Evolutionary conservation across 805 yeast species (phyloP), one percentile per base, ranked within the genome.

Genomic region (Diddensiella transvaalensis): DNA sequence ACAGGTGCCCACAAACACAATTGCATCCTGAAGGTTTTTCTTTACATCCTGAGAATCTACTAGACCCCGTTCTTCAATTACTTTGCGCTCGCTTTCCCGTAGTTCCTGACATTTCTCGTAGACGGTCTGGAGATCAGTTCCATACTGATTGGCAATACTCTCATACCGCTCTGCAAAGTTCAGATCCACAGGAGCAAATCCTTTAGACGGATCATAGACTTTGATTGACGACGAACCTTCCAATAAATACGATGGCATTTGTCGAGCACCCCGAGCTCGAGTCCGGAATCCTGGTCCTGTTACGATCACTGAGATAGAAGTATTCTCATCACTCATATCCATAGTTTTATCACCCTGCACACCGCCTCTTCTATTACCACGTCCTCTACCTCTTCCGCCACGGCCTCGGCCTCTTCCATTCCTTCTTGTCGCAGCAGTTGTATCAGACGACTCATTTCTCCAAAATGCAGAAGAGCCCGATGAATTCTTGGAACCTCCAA

Each of bases 1-100:
- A 65, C 99, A 93, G 1, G 95, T 77, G 2, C 99, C 99, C 50
- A 79, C 78, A 61, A 93, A 93, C 2, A 76, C 65, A 44, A 93
- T 87, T 1, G 98, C 99, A 51, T 91, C 95, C 51, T 79, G 82
- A n/a, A 93, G 72, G 47, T 83, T 82, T 65, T 89, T 88, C 37
- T 88, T 79, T 0, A 78, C 79, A 54, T 88, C 89, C 55, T 87
- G 96, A 40, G 82, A 83, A 64, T 93, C 99, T 2, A 93, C 96
- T 3, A 88, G 69, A 0, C 95, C 95, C 49, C 80, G 68, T 1
- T 71, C 66, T 60, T 89, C 96, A 96, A 90, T 89, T 47, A 79
- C 74, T 38, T 68, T 67, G 49, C 98, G 72, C 66, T 90, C 98
- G 4, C 62, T 64, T 15, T 83, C 89, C 48, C 96, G 74, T 79